Evolutionary conservation across 2,329 filamentous ascomycete genomes (phyloP), one percentile per base, ranked within the genome.

Genomic region (Ceratocystis harringtonii): DNA sequence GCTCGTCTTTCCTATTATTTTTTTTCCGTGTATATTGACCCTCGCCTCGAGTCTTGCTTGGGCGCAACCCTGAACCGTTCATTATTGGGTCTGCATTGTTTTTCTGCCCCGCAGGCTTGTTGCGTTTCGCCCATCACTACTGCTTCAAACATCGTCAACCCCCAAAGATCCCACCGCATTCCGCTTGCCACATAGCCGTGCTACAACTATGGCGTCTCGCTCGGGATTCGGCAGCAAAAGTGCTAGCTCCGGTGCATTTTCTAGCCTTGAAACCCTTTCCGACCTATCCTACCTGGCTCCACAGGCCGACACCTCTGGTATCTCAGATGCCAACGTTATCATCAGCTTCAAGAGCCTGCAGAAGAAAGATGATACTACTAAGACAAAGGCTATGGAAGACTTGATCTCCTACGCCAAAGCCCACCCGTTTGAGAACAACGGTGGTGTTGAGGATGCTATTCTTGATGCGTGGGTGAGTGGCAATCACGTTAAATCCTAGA

Each of bases 321-420:
- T 99, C 67, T 87, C 85, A 57, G 86, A 96, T 70, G 82, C 91
- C 6, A 88, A 94, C 71, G 80, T 92, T 45, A 84, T 92, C 45
- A 91, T 97, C 15, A 84, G 86, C n/a, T 90, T 96, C 77, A 95
- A 96, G 75, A 96, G 95, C 70, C 76, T 96, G 2, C 81, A 86
- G 62, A 99, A 97, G 77, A 95, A 94, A 76, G 92, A 96, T 76
- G 87, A 86, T 71, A 95, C 85, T 10, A 99, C 94, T 45, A 95
- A 96, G 73, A 81, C 87, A 6, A 96, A 92, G 74, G 92, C 90
- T 0, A 78, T 99, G 32, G 92, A 97, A 70, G 92, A 97, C 63
- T 76, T 99, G 22, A 80, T 90, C 61, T 74, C 81, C 43, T 82
- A 88, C 72, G 78, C 89, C 48, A 79, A 80, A 69, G 74, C 76